These are phyloP conservation scores for Aspergillus quadricinctus DNA, from an alignment of 2,329 filamentous ascomycete species.

Conservation along the genomic window DNA sequence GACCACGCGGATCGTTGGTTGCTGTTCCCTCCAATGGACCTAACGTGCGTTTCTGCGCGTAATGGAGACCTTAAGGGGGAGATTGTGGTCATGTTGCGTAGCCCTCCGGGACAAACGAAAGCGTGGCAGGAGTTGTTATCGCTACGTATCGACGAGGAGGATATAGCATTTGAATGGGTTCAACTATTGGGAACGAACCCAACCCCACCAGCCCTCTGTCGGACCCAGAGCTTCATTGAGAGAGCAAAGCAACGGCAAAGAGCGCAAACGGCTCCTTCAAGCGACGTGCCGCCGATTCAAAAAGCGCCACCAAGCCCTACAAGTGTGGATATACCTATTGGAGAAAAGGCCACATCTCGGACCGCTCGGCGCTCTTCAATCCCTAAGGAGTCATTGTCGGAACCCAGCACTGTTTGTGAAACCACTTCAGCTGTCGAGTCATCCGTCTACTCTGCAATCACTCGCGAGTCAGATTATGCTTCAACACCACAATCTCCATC, in stretches of 20 bases:
- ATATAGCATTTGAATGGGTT: conserved; percentile 80
- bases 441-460: conserved; percentile 29
- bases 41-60: conserved; percentile 71
- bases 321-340: conserved; percentile 59
- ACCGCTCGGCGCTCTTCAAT: conserved; percentile 37
- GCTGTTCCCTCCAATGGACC: conserved; percentile 82
- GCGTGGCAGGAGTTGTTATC: conserved; percentile 83
- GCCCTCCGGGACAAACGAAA: conserved; percentile 54
- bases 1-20: conserved; percentile 74
- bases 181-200: conserved; percentile 70
- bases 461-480: conserved; percentile 32
- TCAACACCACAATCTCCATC: conserved; percentile 21
- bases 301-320: conserved; percentile 46
- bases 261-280: conserved; percentile 18
- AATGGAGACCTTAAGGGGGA: conserved; percentile 67
- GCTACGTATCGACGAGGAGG: conserved; percentile 70
- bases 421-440: conserved; percentile 24
- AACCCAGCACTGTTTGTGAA: conserved; percentile 27
- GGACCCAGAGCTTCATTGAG: conserved; percentile 50
- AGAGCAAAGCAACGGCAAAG: conserved; percentile 35
- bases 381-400: conserved; percentile 26
- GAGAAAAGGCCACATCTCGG: conserved; percentile 50
- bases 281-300: conserved; percentile 22
- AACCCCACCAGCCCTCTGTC: conserved; percentile 55
- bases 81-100: conserved; percentile 82